Evolutionary conservation across 805 yeast species (phyloP), one percentile per base, ranked within the genome.

Genomic region (Lachancea waltii): DNA sequence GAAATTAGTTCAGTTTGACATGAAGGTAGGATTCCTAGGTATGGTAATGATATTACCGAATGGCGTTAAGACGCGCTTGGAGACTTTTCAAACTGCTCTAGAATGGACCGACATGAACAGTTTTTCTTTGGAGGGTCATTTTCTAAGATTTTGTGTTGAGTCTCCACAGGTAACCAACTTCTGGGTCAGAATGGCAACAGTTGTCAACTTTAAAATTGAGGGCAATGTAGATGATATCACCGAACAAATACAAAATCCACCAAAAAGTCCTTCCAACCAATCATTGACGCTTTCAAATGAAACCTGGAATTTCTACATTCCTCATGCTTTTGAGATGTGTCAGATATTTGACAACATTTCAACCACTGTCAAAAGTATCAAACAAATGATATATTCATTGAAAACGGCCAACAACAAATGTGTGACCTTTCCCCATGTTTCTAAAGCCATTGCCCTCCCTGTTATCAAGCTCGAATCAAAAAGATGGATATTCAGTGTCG

Each of bases 291-390:
- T 65, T 50, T 48, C 56, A 51, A 50, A 66, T 62, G 52, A 66
- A 51, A 35, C 65, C 41, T 65, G 75, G 48, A 70, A 79, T 38
- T 54, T 81, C 30, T 65, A 67, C 17, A 67, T 86, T 35, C 96
- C 97, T 0, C 75, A 81, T 56, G 76, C 77, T 38, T 84, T 84
- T 53, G 68, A 83, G 36, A 76, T 85, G 38, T 85, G 84, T 61
- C 73, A 79, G 17, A 71, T 89, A n/a, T 76, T 89, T 50, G 96
- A 89, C 50, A 83, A 83, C 49, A 63, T 83, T 11, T 71, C 85
- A 14, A 77, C 86, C 0, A 62, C 79, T 28, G 68, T 69, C 36
- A 89, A 89, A 55, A 71, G 85, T 0, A 55, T 79, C 9, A 73
- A 72, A 43, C 94, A 85, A 46, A 64, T 81, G 44, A 53, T 61